Evolutionary conservation across 2,329 filamentous ascomycete species (phyloP), one percentile per base, ranked within the genome.

Genomic region (Didymella segeticola): DNA sequence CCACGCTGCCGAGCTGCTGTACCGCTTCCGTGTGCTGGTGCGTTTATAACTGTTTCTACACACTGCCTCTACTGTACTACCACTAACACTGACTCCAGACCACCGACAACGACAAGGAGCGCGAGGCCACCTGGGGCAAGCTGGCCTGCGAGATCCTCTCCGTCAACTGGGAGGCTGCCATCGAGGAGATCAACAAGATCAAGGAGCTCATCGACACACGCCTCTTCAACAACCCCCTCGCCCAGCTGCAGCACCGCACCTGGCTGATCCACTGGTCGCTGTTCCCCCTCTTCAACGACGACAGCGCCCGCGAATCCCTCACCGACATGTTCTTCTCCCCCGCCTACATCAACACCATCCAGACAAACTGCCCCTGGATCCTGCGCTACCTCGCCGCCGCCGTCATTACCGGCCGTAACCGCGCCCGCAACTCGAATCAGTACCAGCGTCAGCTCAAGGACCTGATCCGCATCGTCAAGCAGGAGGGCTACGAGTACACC

Each of bases 371-470:
- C 83, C 93, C 95, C 6, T 99, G 95, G 95, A 87, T 96, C 61
- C 84, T 99, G 69, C 89, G 95, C 67, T 99, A 99, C 79, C 85
- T 99, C 54, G 88, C 92, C 56, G 93, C 92, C 43, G 90, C 93
- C 64, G 93, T 99, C 70, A 96, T 99, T 77, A 96, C 93, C 59
- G 95, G 93, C 80, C 90, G 79, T 53, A 79, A 68, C 62, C 66
- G 91, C 74, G 68, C 58, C 42, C 89, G 91, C 62, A 84, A 86
- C 37, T 88, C 92, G 74, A 96, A 95, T 81, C 90, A 89, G 69
- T 96, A 99, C 82, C 93, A 98, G 83, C 98, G 96, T 83, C 95
- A 99, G 80, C 83, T 99, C 73, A 99, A 99, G 84, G 95, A 99
- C 74, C 84, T 99, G 48, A 88, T 98, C 61, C 89, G 95, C 62